Base-by-base conservation (phyloP, 495 filamentous ascomycete species). In the Penicillium dipodomyicola region DNA sequence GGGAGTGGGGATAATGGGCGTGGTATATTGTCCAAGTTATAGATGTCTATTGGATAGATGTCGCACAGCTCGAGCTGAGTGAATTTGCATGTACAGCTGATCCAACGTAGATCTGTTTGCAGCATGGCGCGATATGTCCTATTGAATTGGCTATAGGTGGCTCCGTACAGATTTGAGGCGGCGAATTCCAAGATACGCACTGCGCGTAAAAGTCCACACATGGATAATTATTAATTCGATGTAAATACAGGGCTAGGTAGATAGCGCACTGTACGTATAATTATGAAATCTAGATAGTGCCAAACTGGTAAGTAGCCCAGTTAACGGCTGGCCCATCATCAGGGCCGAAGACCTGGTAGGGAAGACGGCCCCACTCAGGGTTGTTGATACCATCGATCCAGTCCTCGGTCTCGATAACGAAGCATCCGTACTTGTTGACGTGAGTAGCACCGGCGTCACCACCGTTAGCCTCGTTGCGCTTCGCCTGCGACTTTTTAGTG, bases 361-460 rank as follows among this genome's bases (percentile, higher is more conserved):
- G 48, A 23, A 71, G 59, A 56, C 87, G 80, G 12, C 83, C 85
- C 89, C 89, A 93, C 68, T 88, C 75, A 8, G 88, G 89, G 54
- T 91, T 75, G 69, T 92, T 92, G 72, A 93, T 89, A 22, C 76
- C 88, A 64, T 91, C 89, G 63, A 93, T 92, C 83, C 84, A 93
- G 37, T 72, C 77, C 62, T 82, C 78, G 5, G 77, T 71, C 65
- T 83, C 79, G 61, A 92, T 77, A 25, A 91, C 87, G 47, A 90
- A 47, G 65, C 87, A 93, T 25, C 88, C 88, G 65, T 87, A 87
- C 72, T 90, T 72, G 48, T 85, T 71, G 35, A 82, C 66, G 43
- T 60, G 69, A 7, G 67, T 64, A 11, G 73, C 68, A 20, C 74
- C 75, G 14, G 72, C 56, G 53, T 73, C 65, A 6, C 71, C 73